These are phyloP conservation scores for Pascua guehoae DNA, from an alignment of 1,284 basidiomycete genomes.

Conservation along the genomic window DNA sequence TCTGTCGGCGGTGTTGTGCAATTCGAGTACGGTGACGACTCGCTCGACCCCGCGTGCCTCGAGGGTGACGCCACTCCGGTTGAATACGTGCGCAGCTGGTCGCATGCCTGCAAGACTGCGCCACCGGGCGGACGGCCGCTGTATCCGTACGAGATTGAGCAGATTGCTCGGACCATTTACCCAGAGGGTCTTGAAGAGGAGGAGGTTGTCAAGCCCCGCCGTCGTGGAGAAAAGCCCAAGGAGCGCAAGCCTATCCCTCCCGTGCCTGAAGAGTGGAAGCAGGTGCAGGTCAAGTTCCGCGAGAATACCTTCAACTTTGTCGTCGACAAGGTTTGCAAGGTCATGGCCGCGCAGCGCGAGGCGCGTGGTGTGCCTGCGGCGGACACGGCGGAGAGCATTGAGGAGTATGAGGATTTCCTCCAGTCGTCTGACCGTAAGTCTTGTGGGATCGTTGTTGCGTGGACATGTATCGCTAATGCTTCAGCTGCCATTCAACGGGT, in stretches of 20 bases:
- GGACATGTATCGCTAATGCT: not conserved
- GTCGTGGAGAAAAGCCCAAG: constrained; percentile 14
- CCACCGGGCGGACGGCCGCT: constrained; percentile 62
- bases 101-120: constrained; percentile 70
- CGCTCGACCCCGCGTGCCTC: constrained; percentile 90
- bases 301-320: constrained; percentile 74
- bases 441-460: not conserved
- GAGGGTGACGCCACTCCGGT: constrained; percentile 93
- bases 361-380: constrained; percentile 73
- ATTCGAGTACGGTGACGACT: constrained; percentile 96
- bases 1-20: constrained; percentile 96
- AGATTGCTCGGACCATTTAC: constrained; percentile 62
- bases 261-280: constrained; percentile 42
- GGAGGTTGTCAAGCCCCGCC: constrained; percentile 4
- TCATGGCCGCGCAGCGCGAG: constrained; percentile 66
- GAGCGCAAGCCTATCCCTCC: constrained; percentile 8
- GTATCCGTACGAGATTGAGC: constrained; percentile 81
- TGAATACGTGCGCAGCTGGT: constrained; percentile 83
- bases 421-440: constrained; percentile 34
- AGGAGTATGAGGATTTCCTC: constrained; percentile 51
- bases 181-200: constrained; percentile 23
- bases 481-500: constrained; percentile 57
- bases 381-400: constrained; percentile 63
- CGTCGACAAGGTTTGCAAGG: constrained; percentile 62
- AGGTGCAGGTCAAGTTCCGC: constrained; percentile 71